A percentile compares a stretch with the other conserved stretches of the same genome.
Evolutionary conservation across 2,329 filamentous ascomycete species (phyloP).

Genomic region (Pochonia chlamydosporia): DNA sequence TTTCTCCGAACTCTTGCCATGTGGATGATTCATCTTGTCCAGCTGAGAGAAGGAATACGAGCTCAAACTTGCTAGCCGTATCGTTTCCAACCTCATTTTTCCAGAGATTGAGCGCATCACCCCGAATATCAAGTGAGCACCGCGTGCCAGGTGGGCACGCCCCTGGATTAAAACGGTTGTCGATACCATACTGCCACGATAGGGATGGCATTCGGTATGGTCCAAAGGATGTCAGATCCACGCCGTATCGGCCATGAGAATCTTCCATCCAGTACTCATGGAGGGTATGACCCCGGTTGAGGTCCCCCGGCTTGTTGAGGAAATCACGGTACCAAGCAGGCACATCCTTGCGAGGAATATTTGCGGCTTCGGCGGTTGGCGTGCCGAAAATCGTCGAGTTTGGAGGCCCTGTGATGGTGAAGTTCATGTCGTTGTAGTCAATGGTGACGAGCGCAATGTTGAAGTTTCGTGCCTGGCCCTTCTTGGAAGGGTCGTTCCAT

Average conservation of each 20-base stretch:
- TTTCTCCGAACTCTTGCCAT: constrained; percentile 52
- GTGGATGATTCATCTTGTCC: constrained; percentile 50
- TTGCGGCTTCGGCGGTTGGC: constrained; percentile 36
- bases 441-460: constrained; percentile 49
- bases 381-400: constrained; percentile 45
- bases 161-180: constrained; percentile 40
- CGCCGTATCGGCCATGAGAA: constrained; percentile 44
- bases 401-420: constrained; percentile 39
- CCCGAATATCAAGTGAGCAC: constrained; percentile 42
- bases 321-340: constrained; percentile 45
- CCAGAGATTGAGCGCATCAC: constrained; percentile 43
- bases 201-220: constrained; percentile 42
- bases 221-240: constrained; percentile 47
- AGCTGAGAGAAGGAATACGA: constrained; percentile 48
- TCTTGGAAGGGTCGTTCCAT: constrained; percentile 39
- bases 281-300: constrained; percentile 46
- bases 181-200: constrained; percentile 45
- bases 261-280: constrained; percentile 56
- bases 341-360: constrained; percentile 37
- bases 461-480: constrained; percentile 44
- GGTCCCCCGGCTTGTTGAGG: constrained; percentile 41
- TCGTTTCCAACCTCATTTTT: constrained; percentile 43
- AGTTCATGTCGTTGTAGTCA: constrained; percentile 44
- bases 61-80: constrained; percentile 40
- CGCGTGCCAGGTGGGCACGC: constrained; percentile 36